Percentiles rank a stretch among this genome's conserved stretches.
Conservation (phyloP, 352 stramenopile species). For the Phytophthora pistaciae region DNA sequence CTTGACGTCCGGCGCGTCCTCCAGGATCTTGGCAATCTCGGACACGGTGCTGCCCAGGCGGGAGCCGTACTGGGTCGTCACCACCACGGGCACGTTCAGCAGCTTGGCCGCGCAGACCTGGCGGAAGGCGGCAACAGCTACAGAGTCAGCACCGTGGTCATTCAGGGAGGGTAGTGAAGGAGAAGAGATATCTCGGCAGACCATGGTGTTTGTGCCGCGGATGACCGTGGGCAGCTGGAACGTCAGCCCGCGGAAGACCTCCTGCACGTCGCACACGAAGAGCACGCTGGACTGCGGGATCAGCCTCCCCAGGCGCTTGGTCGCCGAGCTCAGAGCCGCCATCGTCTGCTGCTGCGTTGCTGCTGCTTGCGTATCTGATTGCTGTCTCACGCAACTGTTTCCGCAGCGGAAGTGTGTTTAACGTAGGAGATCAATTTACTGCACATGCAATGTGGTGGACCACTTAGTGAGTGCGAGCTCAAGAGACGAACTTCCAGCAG, state of each 20-base stretch:
- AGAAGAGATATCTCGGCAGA: constrained; percentile 1
- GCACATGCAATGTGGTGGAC: too few relatives aligned
- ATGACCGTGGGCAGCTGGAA: constrained; percentile 94
- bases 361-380: constrained; percentile 17
- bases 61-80: constrained; percentile 97
- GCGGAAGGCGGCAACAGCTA: background rate
- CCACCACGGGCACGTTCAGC: constrained; percentile 93
- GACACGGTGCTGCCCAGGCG: constrained; percentile 92
- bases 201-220: constrained; percentile 74
- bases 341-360: constrained; percentile 12
- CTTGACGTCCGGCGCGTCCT: constrained; percentile 50
- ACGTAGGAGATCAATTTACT: too few relatives aligned
- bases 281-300: constrained; percentile 83
- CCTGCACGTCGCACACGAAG: constrained; percentile 98
- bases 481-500: too few relatives aligned
- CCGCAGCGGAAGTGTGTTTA: too few relatives aligned
- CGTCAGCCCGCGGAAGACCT: constrained; percentile 95
- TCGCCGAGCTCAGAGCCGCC: constrained; percentile 34
- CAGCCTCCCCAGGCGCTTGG: constrained; percentile 59
- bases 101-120: constrained; percentile 75
- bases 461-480: too few relatives aligned
- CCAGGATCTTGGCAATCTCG: constrained; percentile 75
- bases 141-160: background rate
- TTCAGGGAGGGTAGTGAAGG: background rate
- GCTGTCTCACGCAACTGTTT: too few relatives aligned